phyloP scores from a whole-genome alignment of 805 yeast species.

The Candida germanica region DNA sequence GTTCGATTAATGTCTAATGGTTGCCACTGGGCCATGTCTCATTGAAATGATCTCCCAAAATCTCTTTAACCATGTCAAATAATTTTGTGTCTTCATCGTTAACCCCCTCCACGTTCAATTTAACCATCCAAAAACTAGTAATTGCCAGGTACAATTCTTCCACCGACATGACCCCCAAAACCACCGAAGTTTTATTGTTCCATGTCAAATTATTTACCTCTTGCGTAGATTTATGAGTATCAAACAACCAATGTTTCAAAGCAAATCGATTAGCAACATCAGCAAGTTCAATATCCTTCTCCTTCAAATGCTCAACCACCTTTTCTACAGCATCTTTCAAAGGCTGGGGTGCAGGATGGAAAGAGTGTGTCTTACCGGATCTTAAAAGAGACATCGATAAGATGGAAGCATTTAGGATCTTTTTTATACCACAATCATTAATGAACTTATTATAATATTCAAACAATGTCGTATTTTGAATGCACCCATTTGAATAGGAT shows the following conservation, averaged over 20 bases:
- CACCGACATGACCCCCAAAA: conserved; percentile 70
- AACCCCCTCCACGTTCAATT: conserved; percentile 26
- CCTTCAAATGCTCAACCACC: conserved; percentile 34
- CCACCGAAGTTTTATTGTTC: conserved; percentile 50
- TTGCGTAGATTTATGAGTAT: conserved; percentile 13
- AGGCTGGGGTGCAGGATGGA: conserved; percentile 75
- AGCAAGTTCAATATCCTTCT: conserved; percentile 63
- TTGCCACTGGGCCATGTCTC: conserved; percentile 60
- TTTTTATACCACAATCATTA: conserved; percentile 50
- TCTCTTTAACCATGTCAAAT: conserved; percentile 40
- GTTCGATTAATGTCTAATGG: not conserved
- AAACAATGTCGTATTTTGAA: conserved; percentile 65
- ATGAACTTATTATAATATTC: conserved; percentile 48
- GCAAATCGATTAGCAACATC: conserved; percentile 81
- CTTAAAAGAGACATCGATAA: conserved; percentile 84
- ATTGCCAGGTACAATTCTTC: conserved; percentile 65
- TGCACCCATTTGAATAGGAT: conserved; percentile 76
- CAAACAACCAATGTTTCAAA: conserved; percentile 52
- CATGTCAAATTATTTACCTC: conserved; percentile 15
- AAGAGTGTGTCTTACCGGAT: conserved; percentile 59
- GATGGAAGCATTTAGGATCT: conserved; percentile 78
- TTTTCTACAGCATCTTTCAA: conserved; percentile 52
- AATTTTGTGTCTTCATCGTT: conserved; percentile 42
- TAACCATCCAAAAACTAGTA: conserved; percentile 50
- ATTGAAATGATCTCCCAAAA: conserved; percentile 54